phyloP scores from a whole-genome alignment of 192 early-diverging fungal genomes.

The Neocallimastix lanati region DNA sequence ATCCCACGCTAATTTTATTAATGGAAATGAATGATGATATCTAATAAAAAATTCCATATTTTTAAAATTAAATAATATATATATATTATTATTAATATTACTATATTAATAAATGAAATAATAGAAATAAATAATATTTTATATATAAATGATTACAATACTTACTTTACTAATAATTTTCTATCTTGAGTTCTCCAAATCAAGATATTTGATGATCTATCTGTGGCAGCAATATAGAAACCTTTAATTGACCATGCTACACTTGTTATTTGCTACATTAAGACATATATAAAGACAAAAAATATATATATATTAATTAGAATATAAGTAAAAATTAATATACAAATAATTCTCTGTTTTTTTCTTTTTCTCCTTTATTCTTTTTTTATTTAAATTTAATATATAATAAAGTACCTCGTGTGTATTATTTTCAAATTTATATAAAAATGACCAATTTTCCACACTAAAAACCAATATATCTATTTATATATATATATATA shows the following conservation, averaged over 20 bases:
- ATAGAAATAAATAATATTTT: too few species aligned
- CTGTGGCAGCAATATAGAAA: not conserved
- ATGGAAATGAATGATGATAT: not conserved
- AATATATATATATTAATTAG: too few species aligned
- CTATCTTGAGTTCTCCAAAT: not conserved
- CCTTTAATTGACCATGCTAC: not conserved
- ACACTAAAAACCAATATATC: not conserved
- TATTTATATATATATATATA: not conserved
- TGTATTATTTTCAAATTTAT: not conserved
- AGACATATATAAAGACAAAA: too few species aligned
- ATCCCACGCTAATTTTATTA: constrained; percentile 44
- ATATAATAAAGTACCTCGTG: not conserved
- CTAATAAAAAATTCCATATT: not conserved
- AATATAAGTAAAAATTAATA: too few species aligned
- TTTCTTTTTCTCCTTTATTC: too few species aligned
- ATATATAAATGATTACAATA: too few species aligned
- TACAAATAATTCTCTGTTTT: too few species aligned
- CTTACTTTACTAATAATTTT: not conserved
- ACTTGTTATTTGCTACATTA: not conserved
- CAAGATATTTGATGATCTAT: not conserved
- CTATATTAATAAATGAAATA: too few species aligned
- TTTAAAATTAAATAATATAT: too few species aligned
- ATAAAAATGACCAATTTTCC: not conserved
- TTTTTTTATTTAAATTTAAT: too few species aligned
- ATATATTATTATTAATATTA: too few species aligned